These are phyloP conservation scores for Paxillus involutus DNA, from an alignment of 768 basidiomycete species.

Conservation along the genomic window DNA sequence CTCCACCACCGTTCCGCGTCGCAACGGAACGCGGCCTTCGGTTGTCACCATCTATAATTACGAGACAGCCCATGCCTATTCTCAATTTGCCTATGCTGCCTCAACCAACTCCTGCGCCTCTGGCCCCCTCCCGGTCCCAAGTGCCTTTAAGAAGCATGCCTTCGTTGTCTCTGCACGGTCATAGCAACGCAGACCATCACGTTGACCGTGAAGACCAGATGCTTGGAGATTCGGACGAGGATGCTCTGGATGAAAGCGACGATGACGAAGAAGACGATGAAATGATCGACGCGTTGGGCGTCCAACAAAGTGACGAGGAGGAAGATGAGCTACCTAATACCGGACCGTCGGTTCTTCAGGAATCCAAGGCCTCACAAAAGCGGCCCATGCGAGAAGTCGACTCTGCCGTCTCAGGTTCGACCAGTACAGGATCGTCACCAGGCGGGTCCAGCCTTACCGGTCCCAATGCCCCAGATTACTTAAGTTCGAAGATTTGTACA, in stretches of 20 bases:
- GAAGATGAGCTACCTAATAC: constrained; percentile 29
- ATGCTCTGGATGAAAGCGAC: constrained; percentile 33
- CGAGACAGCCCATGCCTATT: constrained; percentile 47
- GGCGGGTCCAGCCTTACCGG: not conserved
- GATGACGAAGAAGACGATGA: constrained; percentile 30
- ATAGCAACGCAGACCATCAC: constrained; percentile 19
- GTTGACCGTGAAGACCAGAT: constrained; percentile 20
- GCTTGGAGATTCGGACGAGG: constrained; percentile 33
- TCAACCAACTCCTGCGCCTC: constrained; percentile 19
- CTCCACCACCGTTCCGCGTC: constrained; percentile 20
- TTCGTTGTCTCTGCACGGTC: constrained; percentile 44
- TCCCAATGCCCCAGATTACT: constrained; percentile 1
- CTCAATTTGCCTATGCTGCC: constrained; percentile 52
- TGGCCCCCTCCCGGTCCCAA: constrained; percentile 12
- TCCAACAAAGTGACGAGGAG: constrained; percentile 39
- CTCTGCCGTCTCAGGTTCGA: not conserved
- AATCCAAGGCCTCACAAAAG: constrained; percentile 10
- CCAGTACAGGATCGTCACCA: constrained; percentile 1
- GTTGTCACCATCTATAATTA: constrained; percentile 44
- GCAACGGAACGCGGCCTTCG: constrained; percentile 38
- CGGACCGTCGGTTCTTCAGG: constrained; percentile 10
- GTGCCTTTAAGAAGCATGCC: constrained; percentile 53
- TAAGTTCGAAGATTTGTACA: constrained; percentile 7
- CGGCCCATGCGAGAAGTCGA: constrained; percentile 4
- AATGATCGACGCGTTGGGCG: constrained; percentile 33